Conservation (phyloP, 108 stramenopile species). For the Nitzschia putrida region DNA sequence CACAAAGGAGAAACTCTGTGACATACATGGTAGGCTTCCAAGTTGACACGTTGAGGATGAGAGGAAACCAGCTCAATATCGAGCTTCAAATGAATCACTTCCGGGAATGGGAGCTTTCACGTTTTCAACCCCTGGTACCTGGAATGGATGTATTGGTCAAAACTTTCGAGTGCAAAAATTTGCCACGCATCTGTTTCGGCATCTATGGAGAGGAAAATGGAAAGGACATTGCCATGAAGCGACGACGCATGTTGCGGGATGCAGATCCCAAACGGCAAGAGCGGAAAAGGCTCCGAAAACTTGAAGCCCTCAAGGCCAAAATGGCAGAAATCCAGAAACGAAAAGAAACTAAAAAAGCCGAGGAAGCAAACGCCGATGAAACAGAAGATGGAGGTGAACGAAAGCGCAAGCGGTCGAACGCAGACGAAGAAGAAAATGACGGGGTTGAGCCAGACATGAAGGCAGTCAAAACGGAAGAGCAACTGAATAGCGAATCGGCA, state of each 20-base stretch:
- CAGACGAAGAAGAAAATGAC: constrained; percentile 30
- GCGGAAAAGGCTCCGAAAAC: constrained; percentile 50
- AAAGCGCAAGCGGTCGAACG: constrained; percentile 33
- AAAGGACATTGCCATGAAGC: constrained; percentile 83
- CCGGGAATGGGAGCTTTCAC: constrained; percentile 76
- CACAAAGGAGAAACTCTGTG: constrained; percentile 73
- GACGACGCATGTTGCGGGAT: constrained; percentile 67
- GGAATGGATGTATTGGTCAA: constrained; percentile 86
- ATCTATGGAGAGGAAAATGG: constrained; percentile 74
- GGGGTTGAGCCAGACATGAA: constrained; percentile 27
- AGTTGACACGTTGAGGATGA: constrained; percentile 80
- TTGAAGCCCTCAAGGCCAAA: constrained; percentile 76
- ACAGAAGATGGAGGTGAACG: constrained; percentile 23
- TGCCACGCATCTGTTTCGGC: constrained; percentile 79
- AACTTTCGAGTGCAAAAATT: constrained; percentile 68
- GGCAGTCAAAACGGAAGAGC: constrained; percentile 33
- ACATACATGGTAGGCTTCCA: constrained; percentile 87
- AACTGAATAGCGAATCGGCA: constrained; percentile 38
- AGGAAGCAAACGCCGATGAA: constrained; percentile 33
- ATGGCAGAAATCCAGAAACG: constrained; percentile 76
- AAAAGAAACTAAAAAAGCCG: constrained; percentile 48
- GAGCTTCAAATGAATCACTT: constrained; percentile 84
- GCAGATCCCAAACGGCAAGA: constrained; percentile 77
- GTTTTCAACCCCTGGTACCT: constrained; percentile 67
- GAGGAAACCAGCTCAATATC: constrained; percentile 79